A percentile compares a stretch with the other conserved stretches of the same genome.
phyloP scores from a whole-genome alignment of 345 rosid genomes.

The Combretum micranthum region DNA sequence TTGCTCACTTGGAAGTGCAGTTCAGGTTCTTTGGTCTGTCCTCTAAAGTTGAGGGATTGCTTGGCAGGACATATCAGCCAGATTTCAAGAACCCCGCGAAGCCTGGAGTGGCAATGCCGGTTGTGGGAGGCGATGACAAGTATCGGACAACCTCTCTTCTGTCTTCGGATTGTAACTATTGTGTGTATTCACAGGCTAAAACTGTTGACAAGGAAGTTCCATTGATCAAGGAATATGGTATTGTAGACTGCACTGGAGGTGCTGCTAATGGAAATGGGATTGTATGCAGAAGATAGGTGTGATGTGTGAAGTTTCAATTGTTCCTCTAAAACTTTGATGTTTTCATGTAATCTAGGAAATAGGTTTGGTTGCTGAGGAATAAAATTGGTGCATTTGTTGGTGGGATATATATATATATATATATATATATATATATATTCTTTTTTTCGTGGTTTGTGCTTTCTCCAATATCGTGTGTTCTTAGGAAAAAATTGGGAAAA shows the following conservation, averaged over 20 bases:
- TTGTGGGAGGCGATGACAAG: slow-evolving; percentile 48
- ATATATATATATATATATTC: no score
- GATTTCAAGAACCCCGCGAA: slow-evolving; percentile 62
- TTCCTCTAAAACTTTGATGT: no score
- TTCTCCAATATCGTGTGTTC: no score
- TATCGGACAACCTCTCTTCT: slow-evolving; percentile 48
- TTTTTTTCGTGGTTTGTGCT: no score
- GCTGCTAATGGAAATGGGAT: slow-evolving; percentile 43
- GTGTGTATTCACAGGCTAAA: slow-evolving; percentile 25
- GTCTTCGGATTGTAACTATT: slow-evolving; percentile 29
- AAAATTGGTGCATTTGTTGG: no score
- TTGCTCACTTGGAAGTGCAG: slow-evolving; percentile 62
- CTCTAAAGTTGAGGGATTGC: slow-evolving; percentile 52
- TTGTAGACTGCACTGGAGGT: slow-evolving; percentile 42
- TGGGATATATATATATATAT: no score
- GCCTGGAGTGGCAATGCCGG: slow-evolving; percentile 60
- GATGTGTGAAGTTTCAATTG: no score
- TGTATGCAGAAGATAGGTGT: slow-evolving; percentile 40
- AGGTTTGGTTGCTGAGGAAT: no score
- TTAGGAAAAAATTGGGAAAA: no score
- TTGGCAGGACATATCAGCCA: slow-evolving; percentile 57
- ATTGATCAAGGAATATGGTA: slow-evolving; percentile 19
- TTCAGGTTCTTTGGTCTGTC: slow-evolving; percentile 54
- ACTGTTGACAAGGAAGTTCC: slow-evolving; percentile 7
- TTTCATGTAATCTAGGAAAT: no score